Evolutionary conservation across 1,139 yeast genomes (phyloP), one percentile per base, ranked within the genome.

Genomic region (Eremothecium coryli): DNA sequence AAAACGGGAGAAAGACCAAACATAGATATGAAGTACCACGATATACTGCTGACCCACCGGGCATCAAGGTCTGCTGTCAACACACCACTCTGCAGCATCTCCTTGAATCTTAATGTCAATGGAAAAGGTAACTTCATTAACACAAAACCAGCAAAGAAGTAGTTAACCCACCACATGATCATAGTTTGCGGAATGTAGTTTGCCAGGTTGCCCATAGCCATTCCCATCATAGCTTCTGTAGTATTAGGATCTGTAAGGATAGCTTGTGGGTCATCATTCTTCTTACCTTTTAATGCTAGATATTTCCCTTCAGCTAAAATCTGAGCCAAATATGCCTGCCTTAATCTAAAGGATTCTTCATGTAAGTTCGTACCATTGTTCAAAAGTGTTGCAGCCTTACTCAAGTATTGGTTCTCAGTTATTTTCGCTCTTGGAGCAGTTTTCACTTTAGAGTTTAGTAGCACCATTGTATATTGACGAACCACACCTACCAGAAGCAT

Each of bases 121-220:
- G 95, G 94, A 58, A 80, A 80, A 14, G 90, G 90, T 35, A 80
- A 58, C 50, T 74, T 73, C 79, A 80, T 82, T 32, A 88, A 72
- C 14, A 90, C 81, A 50, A 86, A 85, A 1, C 96, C 97, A 6
- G 93, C 86, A 57, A 86, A 90, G 62, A 90, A 85, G 49, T 78
- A 84, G 55, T 85, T 85, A 45, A 88, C 90, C 95, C 96, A 90
- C 46, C 88, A 88, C 96, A 90, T 88, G 48, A 88, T 80, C 31
- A 86, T 58, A 0, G 96, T 85, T 60, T 90, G 97, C 1, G 97
- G 96, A 13, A 86, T 73, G 54, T 79, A 84, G 58, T 76, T 82
- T 56, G 88, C 76, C 48, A 85, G 64, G 51, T 85, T 88, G 4
- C 80, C 78, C 54, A 84, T 84, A 38, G 88, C 73, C 79, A 84